Evolutionary conservation across 306 rosid species (phyloP).

Genomic region (Astragalus glycyphyllos): DNA sequence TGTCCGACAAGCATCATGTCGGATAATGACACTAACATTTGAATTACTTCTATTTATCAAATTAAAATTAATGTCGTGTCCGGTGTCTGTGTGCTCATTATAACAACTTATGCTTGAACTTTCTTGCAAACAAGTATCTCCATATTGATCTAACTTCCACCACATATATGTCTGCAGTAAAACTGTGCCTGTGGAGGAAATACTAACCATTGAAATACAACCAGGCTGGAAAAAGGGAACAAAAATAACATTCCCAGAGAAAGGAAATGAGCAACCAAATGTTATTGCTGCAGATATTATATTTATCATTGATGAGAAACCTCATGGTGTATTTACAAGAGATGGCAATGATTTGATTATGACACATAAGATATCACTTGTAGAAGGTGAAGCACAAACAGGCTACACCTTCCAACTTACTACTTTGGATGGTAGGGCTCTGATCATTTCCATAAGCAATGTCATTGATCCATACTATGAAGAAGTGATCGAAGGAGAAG

Average conservation of each 20-base stretch:
- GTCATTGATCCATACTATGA: constrained; percentile 69
- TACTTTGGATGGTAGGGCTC: constrained; percentile 76
- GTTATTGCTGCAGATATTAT: constrained; percentile 77
- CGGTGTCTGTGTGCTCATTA: no score
- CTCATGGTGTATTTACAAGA: constrained; percentile 77
- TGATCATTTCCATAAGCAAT: constrained; percentile 60
- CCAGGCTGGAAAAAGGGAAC: constrained; percentile 99
- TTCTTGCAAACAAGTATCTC: background rate
- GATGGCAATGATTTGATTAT: constrained; percentile 80
- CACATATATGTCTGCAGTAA: constrained; percentile 52
- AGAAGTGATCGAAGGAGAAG: constrained; percentile 74
- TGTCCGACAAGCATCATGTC: no score
- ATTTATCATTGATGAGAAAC: constrained; percentile 85
- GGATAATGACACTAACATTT: no score
- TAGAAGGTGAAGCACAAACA: constrained; percentile 71
- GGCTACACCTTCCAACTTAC: constrained; percentile 65
- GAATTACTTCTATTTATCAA: no score
- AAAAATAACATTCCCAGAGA: constrained; percentile 86
- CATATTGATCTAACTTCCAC: constrained; percentile 23
- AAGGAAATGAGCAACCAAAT: constrained; percentile 78
- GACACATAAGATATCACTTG: constrained; percentile 62
- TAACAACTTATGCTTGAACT: background rate
- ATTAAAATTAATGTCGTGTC: no score
- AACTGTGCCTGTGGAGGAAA: constrained; percentile 77
- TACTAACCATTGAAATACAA: constrained; percentile 77